phyloP scores from a whole-genome alignment of 345 rosid species.

The Populus simonii region DNA sequence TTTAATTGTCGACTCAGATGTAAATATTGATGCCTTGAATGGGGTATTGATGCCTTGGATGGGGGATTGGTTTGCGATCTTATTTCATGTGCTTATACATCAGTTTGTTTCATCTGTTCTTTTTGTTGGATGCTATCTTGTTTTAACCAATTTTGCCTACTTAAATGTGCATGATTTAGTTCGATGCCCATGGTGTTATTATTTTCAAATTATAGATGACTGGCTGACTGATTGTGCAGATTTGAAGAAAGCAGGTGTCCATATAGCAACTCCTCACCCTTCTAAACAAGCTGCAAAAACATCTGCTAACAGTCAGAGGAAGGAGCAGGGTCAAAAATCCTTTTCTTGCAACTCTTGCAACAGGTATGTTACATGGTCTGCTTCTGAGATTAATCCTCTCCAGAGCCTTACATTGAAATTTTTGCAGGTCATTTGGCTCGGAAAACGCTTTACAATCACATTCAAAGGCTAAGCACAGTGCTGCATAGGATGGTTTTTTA shows the following conservation, averaged over 20 bases:
- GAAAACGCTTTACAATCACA: conserved; percentile 70
- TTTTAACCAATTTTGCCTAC: neutral
- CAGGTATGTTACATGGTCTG: conserved; percentile 29
- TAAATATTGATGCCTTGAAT: neutral
- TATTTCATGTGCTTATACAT: neutral
- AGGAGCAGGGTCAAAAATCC: conserved; percentile 50
- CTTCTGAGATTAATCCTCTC: neutral
- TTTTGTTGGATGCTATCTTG: neutral
- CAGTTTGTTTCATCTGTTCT: neutral
- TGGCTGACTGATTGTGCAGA: conserved; percentile 33
- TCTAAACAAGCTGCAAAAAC: conserved; percentile 52
- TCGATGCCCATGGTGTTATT: neutral
- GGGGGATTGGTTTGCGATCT: neutral
- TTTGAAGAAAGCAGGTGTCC: conserved; percentile 50
- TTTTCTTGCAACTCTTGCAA: conserved; percentile 60
- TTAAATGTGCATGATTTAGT: neutral
- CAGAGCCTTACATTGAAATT: neutral
- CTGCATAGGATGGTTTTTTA: conserved; percentile 6
- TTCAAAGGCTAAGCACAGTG: conserved; percentile 71
- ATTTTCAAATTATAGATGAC: too few species aligned
- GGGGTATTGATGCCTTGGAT: neutral
- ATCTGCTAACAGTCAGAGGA: conserved; percentile 35
- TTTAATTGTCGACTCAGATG: neutral
- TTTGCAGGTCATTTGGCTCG: conserved; percentile 54
- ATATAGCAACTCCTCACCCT: conserved; percentile 74